Conservation (phyloP, 495 filamentous ascomycete genomes). For the Pyrenula massariospora region DNA sequence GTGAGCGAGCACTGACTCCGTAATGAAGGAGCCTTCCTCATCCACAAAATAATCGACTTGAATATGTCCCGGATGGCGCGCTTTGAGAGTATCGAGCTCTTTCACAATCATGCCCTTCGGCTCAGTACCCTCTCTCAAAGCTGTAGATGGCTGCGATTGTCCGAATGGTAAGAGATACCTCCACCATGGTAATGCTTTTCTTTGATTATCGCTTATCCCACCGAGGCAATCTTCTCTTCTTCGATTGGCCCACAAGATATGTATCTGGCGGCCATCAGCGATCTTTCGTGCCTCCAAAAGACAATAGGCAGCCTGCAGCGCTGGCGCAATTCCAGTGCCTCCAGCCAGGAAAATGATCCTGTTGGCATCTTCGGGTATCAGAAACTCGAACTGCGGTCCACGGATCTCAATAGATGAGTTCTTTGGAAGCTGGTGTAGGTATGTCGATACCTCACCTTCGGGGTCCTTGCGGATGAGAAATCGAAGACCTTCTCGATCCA, state of each 20-base stretch:
- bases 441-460: constrained; percentile 53
- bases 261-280: constrained; percentile 26
- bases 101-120: constrained; percentile 32
- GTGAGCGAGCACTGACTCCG: constrained; percentile 29
- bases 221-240: constrained; percentile 45
- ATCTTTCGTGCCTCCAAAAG: constrained; percentile 28
- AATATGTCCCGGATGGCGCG: constrained; percentile 40
- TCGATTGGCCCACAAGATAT: constrained; percentile 61
- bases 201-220: constrained; percentile 12
- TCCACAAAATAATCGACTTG: constrained; percentile 66
- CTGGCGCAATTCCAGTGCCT: constrained; percentile 87
- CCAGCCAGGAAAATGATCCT: constrained; percentile 77
- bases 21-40: constrained; percentile 57
- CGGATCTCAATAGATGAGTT: constrained; percentile 59
- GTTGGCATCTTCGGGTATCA: constrained; percentile 38
- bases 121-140: neutral
- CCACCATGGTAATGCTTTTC: constrained; percentile 2
- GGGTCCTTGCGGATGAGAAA: constrained; percentile 44
- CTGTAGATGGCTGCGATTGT: neutral
- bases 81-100: constrained; percentile 48
- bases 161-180: neutral
- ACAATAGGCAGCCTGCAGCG: constrained; percentile 62
- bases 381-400: constrained; percentile 64
- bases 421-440: constrained; percentile 49
- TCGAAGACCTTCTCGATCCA: constrained; percentile 28